Evolutionary conservation across 2,329 filamentous ascomycete genomes (phyloP).

Genomic region (Curvularia lunata): DNA sequence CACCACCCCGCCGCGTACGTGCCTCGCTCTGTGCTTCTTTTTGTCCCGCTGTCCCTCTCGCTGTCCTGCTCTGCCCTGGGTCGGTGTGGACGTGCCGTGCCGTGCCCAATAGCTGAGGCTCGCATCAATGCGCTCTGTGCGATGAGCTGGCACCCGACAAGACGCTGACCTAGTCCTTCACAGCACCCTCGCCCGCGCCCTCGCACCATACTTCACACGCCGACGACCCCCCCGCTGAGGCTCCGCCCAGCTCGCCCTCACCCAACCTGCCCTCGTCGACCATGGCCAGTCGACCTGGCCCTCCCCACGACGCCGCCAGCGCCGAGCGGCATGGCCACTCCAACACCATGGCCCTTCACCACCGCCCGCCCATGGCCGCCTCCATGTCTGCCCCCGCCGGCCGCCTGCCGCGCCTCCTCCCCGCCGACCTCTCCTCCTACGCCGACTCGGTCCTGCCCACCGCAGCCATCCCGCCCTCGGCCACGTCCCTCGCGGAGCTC

Average conservation of each 20-base stretch:
- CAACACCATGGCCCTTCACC: slow-evolving; percentile 7
- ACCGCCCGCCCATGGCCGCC: slow-evolving; percentile 47
- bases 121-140: slow-evolving; percentile 47
- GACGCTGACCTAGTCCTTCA: slow-evolving; percentile 37
- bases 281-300: slow-evolving; percentile 49
- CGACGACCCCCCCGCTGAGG: slow-evolving; percentile 59
- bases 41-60: slow-evolving; percentile 7
- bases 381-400: slow-evolving; percentile 56
- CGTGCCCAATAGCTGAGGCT: slow-evolving; percentile 36
- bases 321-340: slow-evolving; percentile 16
- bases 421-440: slow-evolving; percentile 71
- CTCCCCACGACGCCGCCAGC: slow-evolving; percentile 27
- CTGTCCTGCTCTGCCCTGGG: too few relatives aligned
- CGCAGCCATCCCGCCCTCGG: slow-evolving; percentile 63
- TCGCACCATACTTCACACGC: slow-evolving; percentile 55
- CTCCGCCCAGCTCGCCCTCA: slow-evolving; percentile 57
- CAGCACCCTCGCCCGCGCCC: slow-evolving; percentile 63
- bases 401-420: slow-evolving; percentile 61
- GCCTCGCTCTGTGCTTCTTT: slow-evolving; percentile 11
- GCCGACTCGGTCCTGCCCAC: slow-evolving; percentile 65
- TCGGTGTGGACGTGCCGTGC: background rate
- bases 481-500: slow-evolving; percentile 76
- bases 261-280: slow-evolving; percentile 33
- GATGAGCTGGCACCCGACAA: slow-evolving; percentile 50
- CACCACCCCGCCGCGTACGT: slow-evolving; percentile 65